A percentile compares a stretch with the other conserved stretches of the same genome.
Evolutionary conservation across 2,329 filamentous ascomycete genomes (phyloP).

Genomic region (Phaeosphaeriaceae sp.): DNA sequence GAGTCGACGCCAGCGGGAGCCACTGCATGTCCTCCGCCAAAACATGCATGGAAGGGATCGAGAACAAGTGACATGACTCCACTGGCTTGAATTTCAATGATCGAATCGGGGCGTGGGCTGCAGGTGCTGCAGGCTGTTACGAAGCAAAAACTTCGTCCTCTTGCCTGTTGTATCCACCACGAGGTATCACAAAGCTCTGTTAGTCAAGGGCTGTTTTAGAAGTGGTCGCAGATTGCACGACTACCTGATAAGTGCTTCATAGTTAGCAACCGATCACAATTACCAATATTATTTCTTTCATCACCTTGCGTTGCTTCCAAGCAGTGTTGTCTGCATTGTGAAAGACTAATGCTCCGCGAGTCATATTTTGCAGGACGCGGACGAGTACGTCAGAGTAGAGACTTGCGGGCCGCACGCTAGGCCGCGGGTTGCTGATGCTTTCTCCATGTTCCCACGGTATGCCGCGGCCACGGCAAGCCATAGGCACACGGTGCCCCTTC

Average conservation of each 20-base stretch:
- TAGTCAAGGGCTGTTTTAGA: not conserved
- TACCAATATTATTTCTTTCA: too few relatives aligned
- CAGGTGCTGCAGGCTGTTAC: not conserved
- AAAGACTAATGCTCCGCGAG: not conserved
- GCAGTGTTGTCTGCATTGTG: too few relatives aligned
- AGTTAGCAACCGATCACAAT: too few relatives aligned
- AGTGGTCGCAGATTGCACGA: not conserved
- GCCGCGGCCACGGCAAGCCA: constrained; percentile 3
- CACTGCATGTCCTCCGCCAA: too few relatives aligned
- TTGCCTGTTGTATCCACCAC: not conserved
- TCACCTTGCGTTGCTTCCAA: too few relatives aligned
- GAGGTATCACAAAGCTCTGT: not conserved
- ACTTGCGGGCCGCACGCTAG: not conserved
- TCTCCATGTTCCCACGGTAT: not conserved
- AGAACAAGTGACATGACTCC: not conserved
- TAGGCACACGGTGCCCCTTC: not conserved
- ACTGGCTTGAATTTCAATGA: too few relatives aligned
- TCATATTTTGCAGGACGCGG: too few relatives aligned
- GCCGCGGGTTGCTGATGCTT: not conserved
- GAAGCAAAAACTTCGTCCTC: not conserved
- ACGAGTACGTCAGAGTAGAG: too few relatives aligned
- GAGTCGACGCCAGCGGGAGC: not conserved
- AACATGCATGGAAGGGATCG: not conserved
- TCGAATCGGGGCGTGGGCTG: too few relatives aligned
- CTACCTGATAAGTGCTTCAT: too few relatives aligned